Evolutionary conservation across 495 filamentous ascomycete genomes (phyloP).

Genomic region (Astrothelium macrocarpum): DNA sequence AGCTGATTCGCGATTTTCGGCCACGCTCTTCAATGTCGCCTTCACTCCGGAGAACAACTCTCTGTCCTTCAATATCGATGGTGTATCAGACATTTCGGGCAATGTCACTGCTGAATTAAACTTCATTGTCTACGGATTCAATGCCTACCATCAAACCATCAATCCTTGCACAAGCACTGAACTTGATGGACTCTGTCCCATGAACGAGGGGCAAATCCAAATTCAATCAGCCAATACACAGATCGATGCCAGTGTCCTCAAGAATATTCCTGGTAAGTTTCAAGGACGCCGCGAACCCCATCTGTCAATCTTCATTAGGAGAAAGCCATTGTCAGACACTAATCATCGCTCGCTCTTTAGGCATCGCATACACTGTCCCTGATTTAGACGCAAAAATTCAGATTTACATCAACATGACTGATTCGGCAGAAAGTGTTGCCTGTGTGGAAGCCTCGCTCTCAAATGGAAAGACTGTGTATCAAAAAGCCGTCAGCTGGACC

Average conservation of each 20-base stretch:
- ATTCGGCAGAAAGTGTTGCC: conserved; percentile 53
- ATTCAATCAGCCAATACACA: conserved; percentile 56
- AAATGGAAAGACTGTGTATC: conserved; percentile 88
- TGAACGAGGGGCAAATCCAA: conserved; percentile 76
- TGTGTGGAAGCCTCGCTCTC: conserved; percentile 85
- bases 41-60: conserved; percentile 67
- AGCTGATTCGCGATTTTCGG: conserved; percentile 68
- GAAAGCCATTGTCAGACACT: background rate
- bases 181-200: conserved; percentile 78
- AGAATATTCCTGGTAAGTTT: conserved; percentile 58
- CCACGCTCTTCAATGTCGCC: conserved; percentile 71
- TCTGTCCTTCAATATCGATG: conserved; percentile 65
- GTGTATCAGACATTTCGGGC: conserved; percentile 74
- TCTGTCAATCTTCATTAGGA: background rate
- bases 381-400: conserved; percentile 85
- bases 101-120: conserved; percentile 70
- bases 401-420: conserved; percentile 61
- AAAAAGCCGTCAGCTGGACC: conserved; percentile 79
- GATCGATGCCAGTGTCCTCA: conserved; percentile 46
- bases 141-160: conserved; percentile 50
- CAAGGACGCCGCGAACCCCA: no score
- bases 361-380: conserved; percentile 79
- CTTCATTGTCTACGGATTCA: conserved; percentile 75
- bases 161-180: conserved; percentile 62
- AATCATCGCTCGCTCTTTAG: conserved; percentile 24